These are phyloP conservation scores for Stachybotrys elegans DNA, from an alignment of 2,329 filamentous ascomycete genomes.

Conservation along the genomic window DNA sequence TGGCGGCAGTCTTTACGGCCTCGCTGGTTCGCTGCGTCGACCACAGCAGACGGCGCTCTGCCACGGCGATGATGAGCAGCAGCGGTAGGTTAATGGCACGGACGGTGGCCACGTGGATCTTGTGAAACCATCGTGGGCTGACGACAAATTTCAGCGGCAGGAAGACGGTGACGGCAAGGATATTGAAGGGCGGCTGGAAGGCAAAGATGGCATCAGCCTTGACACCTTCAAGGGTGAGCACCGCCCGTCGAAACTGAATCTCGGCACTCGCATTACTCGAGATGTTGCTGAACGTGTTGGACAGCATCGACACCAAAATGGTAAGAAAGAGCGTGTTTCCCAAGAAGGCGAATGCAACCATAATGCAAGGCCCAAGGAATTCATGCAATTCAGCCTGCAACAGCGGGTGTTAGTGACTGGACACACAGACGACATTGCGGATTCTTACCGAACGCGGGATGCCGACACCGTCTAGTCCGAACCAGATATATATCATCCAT, in stretches of 20 bases:
- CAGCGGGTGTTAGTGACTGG: constrained; percentile 6
- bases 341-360: constrained; percentile 80
- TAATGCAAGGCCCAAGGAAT: constrained; percentile 72
- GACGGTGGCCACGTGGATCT: constrained; percentile 76
- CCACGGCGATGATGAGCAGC: constrained; percentile 63
- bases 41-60: constrained; percentile 69
- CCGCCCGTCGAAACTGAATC: constrained; percentile 75
- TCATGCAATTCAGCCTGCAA: constrained; percentile 64
- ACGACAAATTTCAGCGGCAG: constrained; percentile 74
- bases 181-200: constrained; percentile 79
- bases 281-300: constrained; percentile 77
- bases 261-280: constrained; percentile 74
- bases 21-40: constrained; percentile 16
- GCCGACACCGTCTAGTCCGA: constrained; percentile 71
- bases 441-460: constrained; percentile 50
- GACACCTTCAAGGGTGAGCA: constrained; percentile 79
- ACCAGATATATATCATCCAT: constrained; percentile 95
- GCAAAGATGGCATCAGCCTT: constrained; percentile 80
- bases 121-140: constrained; percentile 83
- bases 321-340: constrained; percentile 88
- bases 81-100: constrained; percentile 71
- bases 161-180: constrained; percentile 68
- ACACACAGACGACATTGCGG: neutral
- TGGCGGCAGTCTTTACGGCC: constrained; percentile 16
- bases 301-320: constrained; percentile 81